Percentiles rank a stretch among this genome's conserved stretches.
phyloP scores from a whole-genome alignment of 140 eudicot species.

The Erigeron philadelphicus region DNA sequence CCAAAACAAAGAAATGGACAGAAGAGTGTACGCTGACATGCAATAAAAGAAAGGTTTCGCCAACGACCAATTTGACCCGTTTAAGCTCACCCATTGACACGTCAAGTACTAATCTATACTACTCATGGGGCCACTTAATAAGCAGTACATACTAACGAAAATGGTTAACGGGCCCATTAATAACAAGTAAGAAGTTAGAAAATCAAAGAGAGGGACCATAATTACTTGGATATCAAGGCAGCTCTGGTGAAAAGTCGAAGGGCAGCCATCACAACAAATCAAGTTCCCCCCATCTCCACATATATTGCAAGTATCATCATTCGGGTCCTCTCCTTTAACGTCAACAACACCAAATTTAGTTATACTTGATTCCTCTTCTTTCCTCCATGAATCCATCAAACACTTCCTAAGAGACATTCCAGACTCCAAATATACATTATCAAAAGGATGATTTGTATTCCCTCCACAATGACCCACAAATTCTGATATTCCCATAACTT shows the following conservation, averaged over 20 bases:
- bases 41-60: neutral
- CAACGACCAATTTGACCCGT: neutral
- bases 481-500: constrained; percentile 34
- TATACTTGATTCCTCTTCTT: constrained; percentile 43
- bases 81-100: neutral
- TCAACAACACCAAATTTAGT: constrained; percentile 40
- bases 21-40: neutral
- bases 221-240: constrained; percentile 67
- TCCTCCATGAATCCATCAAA: constrained; percentile 66
- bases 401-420: constrained; percentile 61
- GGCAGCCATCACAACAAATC: constrained; percentile 94
- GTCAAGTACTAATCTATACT: neutral
- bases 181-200: neutral
- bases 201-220: neutral
- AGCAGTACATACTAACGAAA: neutral
- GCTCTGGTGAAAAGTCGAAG: constrained; percentile 80
- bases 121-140: neutral
- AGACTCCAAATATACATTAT: constrained; percentile 53
- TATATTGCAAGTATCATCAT: constrained; percentile 88
- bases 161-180: no score
- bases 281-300: constrained; percentile 97
- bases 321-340: constrained; percentile 68
- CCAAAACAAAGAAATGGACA: neutral
- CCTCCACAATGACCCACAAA: constrained; percentile 71
- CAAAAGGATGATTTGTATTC: constrained; percentile 32